These are phyloP conservation scores for Colletotrichum lini DNA, from an alignment of 2,329 filamentous ascomycete genomes.

Conservation along the genomic window DNA sequence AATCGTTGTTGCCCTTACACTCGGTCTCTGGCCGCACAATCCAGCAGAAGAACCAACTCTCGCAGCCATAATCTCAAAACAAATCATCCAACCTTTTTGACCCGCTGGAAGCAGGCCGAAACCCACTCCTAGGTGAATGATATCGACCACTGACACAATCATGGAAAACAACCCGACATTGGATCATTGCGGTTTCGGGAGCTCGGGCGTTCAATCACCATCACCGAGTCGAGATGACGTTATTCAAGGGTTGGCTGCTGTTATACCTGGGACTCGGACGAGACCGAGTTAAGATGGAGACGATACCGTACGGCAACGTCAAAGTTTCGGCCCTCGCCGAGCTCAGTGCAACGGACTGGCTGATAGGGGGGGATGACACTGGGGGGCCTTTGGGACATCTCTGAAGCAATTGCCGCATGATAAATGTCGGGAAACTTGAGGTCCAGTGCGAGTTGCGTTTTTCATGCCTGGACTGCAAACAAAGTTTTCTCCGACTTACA, in stretches of 20 bases:
- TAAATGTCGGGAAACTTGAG: not conserved
- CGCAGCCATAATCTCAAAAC: not conserved
- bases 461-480: not conserved
- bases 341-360: not conserved
- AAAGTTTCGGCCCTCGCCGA: conserved; percentile 21
- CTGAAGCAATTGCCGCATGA: not conserved
- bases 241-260: not conserved
- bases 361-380: too few relatives aligned
- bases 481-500: not conserved
- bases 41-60: too few relatives aligned
- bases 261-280: conserved; percentile 1
- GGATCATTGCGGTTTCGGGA: not conserved
- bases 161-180: too few relatives aligned
- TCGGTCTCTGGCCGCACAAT: too few relatives aligned
- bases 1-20: not conserved
- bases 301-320: not conserved
- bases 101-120: not conserved
- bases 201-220: too few relatives aligned
- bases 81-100: not conserved
- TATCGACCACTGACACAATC: not conserved
- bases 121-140: not conserved
- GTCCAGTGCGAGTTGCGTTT: not conserved
- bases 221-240: not conserved
- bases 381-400: too few relatives aligned
- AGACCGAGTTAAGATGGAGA: conserved; percentile 13